Evolutionary conservation across 139 green algal species (phyloP).

Genomic region (Chlamydomonas sphaeroides): DNA sequence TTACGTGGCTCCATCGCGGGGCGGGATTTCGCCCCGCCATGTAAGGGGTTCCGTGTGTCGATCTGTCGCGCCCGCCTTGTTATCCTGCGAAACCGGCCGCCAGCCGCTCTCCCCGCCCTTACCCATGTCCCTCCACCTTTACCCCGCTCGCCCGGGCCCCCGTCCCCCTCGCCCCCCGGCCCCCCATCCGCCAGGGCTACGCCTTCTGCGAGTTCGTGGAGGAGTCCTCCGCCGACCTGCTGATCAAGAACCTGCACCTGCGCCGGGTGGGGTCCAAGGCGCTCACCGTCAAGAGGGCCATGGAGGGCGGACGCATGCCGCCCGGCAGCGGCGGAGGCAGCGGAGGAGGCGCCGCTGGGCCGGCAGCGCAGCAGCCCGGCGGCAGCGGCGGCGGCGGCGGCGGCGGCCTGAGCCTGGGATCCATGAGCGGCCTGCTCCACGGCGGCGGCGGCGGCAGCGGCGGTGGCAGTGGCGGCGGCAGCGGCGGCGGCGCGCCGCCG

Average conservation of each 20-base stretch:
- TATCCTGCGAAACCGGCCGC: no score
- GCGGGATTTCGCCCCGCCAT: no score
- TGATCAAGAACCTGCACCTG: conserved; percentile 78
- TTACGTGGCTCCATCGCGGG: no score
- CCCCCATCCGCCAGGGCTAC: conserved; percentile 72
- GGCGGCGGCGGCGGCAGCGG: background rate
- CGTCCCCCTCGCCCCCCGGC: no score
- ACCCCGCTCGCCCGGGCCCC: no score
- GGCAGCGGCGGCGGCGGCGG: background rate
- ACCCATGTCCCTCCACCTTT: no score
- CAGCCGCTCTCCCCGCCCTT: no score
- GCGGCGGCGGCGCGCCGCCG: no score
- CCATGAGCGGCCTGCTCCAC: background rate
- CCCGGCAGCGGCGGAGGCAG: background rate
- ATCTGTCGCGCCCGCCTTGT: no score
- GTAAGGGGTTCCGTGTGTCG: no score
- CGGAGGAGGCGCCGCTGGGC: background rate
- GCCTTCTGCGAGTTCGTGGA: conserved; percentile 87
- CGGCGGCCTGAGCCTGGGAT: no score
- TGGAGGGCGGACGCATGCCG: conserved; percentile 40
- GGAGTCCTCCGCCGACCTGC: conserved; percentile 63
- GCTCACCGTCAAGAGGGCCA: conserved; percentile 69
- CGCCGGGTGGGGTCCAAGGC: conserved; percentile 73
- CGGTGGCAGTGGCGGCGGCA: background rate
- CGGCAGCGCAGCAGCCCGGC: background rate